phyloP scores from a whole-genome alignment of 1,284 basidiomycete species.

The Abortiporus biennis region DNA sequence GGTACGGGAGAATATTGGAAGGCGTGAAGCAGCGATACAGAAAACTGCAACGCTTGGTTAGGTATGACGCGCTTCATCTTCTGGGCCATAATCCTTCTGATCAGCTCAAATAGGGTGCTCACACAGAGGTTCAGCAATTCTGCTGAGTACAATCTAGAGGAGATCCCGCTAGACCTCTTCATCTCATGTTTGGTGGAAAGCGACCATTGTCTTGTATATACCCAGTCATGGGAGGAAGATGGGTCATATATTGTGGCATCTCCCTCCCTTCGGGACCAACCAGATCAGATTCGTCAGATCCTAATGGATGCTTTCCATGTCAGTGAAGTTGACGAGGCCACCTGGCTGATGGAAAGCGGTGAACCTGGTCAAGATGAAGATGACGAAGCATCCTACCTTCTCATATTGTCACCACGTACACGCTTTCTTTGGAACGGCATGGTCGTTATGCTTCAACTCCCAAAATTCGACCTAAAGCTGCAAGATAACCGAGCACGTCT shows the following conservation, averaged over 20 bases:
- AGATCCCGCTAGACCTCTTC: constrained; percentile 75
- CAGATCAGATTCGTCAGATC: constrained; percentile 77
- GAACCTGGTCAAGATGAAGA: constrained; percentile 47
- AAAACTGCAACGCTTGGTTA: constrained; percentile 89
- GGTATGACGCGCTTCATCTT: constrained; percentile 46
- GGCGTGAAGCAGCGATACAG: constrained; percentile 90
- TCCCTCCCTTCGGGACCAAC: constrained; percentile 76
- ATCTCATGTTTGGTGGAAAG: constrained; percentile 79
- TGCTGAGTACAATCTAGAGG: constrained; percentile 87
- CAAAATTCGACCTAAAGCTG: constrained; percentile 71
- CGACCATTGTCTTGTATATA: constrained; percentile 95
- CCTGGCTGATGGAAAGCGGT: constrained; percentile 44
- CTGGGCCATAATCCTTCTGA: not conserved
- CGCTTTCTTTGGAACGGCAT: constrained; percentile 95
- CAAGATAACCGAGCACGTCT: constrained; percentile 82
- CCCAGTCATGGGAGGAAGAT: constrained; percentile 82
- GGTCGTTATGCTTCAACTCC: constrained; percentile 69
- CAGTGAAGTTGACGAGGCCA: constrained; percentile 56
- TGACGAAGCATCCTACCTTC: constrained; percentile 66
- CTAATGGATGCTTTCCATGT: constrained; percentile 83
- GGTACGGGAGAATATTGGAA: constrained; percentile 94
- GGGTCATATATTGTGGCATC: constrained; percentile 94
- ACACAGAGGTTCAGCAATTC: constrained; percentile 92
- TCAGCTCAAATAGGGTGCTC: constrained; percentile 47
- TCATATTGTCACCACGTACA: constrained; percentile 82